Percentiles rank a stretch among this genome's conserved stretches.
phyloP scores from a whole-genome alignment of 164 flowering plant genomes.

The Vitis cinerea region DNA sequence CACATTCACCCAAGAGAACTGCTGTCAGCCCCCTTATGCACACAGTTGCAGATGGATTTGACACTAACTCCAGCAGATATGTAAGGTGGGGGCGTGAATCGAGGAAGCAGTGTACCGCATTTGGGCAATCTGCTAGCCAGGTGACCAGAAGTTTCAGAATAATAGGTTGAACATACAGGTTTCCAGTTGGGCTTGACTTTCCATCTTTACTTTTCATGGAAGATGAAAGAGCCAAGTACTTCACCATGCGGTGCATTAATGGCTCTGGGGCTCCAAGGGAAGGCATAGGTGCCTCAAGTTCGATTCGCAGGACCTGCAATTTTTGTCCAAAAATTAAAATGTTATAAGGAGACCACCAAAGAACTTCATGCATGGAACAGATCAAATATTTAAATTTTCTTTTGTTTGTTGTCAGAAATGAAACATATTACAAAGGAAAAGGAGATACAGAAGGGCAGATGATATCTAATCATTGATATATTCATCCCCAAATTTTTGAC shows the following conservation, averaged over 20 bases:
- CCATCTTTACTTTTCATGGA: slow-evolving; percentile 59
- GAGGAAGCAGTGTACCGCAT: slow-evolving; percentile 76
- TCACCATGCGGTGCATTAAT: slow-evolving; percentile 78
- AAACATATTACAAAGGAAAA: background rate
- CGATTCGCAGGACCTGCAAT: slow-evolving; percentile 69
- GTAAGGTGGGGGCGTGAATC: slow-evolving; percentile 86
- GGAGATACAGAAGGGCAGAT: background rate
- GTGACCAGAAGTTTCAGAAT: slow-evolving; percentile 74
- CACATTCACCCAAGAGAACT: slow-evolving; percentile 84
- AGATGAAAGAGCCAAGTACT: slow-evolving; percentile 79
- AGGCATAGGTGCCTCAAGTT: slow-evolving; percentile 61
- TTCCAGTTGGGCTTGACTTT: slow-evolving; percentile 31
- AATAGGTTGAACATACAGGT: slow-evolving; percentile 57
- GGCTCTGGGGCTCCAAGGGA: slow-evolving; percentile 75
- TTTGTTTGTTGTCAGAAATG: background rate
- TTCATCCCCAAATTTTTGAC: background rate
- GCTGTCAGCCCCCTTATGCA: slow-evolving; percentile 78
- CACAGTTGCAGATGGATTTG: slow-evolving; percentile 53
- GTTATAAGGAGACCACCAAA: background rate
- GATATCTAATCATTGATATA: background rate
- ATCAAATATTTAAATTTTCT: background rate
- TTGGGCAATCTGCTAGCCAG: slow-evolving; percentile 85
- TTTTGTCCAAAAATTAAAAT: background rate
- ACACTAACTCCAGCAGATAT: slow-evolving; percentile 79
- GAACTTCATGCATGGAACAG: background rate